Percentiles rank a stretch among this genome's conserved stretches.
Evolutionary conservation across 345 rosid species (phyloP).

Genomic region (Citrus reticulata): DNA sequence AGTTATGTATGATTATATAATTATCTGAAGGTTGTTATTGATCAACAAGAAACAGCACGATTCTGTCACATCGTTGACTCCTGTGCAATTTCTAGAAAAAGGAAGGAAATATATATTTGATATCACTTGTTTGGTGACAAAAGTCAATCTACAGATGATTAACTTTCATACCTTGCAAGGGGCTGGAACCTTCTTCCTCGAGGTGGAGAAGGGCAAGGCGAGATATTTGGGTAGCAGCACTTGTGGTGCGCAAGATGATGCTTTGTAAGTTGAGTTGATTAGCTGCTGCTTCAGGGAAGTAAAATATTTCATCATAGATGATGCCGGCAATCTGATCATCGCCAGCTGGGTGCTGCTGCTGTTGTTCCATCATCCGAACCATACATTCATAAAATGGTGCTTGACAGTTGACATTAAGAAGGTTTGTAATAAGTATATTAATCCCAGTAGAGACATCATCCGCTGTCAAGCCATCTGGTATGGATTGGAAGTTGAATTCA

Average conservation of each 20-base stretch:
- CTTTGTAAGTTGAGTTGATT: conserved; percentile 7
- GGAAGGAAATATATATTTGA: background rate
- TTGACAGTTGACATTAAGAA: conserved; percentile 6
- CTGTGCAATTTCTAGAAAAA: background rate
- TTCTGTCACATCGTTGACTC: background rate
- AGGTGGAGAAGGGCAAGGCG: background rate
- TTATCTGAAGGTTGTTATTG: background rate
- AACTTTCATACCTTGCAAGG: background rate
- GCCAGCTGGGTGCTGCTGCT: background rate
- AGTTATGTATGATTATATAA: too few relatives aligned
- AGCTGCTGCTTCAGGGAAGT: conserved; percentile 7
- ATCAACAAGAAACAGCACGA: background rate
- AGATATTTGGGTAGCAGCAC: background rate
- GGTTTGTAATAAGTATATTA: background rate
- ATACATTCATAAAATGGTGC: conserved; percentile 6
- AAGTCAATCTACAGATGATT: background rate
- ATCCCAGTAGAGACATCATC: background rate
- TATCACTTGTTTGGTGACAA: background rate
- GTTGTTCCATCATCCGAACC: background rate
- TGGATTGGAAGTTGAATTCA: background rate
- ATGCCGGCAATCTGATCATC: background rate
- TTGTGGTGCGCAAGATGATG: conserved; percentile 8
- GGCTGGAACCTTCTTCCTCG: background rate
- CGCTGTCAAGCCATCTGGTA: background rate
- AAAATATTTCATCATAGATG: conserved; percentile 13